These are phyloP conservation scores for Lipomyces starkeyi DNA, from an alignment of 805 yeast genomes.

Conservation along the genomic window DNA sequence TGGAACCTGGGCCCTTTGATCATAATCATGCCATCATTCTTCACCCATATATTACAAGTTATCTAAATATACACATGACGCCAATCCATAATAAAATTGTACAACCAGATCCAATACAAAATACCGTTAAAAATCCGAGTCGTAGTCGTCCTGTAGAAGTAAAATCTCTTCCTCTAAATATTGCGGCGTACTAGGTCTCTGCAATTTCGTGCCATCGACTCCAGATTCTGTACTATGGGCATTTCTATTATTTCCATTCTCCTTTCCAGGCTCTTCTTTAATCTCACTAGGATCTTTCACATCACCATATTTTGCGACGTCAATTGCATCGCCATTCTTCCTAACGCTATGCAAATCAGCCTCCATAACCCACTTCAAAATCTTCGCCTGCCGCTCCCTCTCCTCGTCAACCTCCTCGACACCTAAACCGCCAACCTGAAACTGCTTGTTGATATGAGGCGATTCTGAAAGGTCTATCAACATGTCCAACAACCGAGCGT, in stretches of 20 bases:
- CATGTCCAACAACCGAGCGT: slow-evolving; percentile 32
- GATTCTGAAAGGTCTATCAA: slow-evolving; percentile 32
- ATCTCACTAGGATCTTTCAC: not conserved
- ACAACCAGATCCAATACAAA: not conserved
- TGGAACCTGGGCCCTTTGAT: not conserved
- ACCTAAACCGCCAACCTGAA: slow-evolving; percentile 17
- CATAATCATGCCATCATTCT: no score
- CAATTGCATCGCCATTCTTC: not conserved
- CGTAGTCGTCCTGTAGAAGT: slow-evolving; percentile 27
- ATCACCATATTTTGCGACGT: not conserved
- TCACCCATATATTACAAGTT: not conserved
- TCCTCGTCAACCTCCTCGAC: slow-evolving; percentile 14
- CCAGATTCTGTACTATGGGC: not conserved
- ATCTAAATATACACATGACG: not conserved
- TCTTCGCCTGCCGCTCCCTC: slow-evolving; percentile 19
- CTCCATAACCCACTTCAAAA: not conserved
- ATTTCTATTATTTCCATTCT: not conserved
- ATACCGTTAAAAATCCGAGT: slow-evolving; percentile 17
- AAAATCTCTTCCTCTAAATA: slow-evolving; percentile 19
- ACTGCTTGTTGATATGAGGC: slow-evolving; percentile 19
- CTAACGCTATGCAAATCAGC: not conserved
- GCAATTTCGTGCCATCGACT: not conserved
- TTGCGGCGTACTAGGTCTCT: not conserved
- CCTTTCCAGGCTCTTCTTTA: not conserved
- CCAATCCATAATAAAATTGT: not conserved